These are phyloP conservation scores for Neopestalotiopsis sp. DNA, from an alignment of 2,329 filamentous ascomycete genomes.

Conservation along the genomic window DNA sequence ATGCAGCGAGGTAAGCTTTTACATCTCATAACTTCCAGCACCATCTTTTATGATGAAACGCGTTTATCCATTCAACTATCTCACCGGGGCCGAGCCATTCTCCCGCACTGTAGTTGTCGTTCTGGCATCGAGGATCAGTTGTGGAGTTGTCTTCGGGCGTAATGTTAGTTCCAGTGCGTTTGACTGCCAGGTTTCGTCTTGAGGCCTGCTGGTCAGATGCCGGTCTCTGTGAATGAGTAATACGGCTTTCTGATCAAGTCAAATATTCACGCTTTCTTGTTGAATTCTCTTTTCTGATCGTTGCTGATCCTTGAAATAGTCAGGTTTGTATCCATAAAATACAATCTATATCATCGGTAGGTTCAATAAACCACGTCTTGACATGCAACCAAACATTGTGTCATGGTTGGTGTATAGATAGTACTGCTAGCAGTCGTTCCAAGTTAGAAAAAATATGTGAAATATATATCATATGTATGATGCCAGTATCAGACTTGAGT, in stretches of 20 bases:
- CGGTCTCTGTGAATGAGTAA: conserved; percentile 72
- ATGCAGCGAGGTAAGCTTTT: not conserved
- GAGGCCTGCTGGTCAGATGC: conserved; percentile 53
- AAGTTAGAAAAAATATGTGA: no score
- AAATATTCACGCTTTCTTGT: conserved; percentile 5
- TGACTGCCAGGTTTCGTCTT: conserved; percentile 62
- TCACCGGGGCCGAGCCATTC: conserved; percentile 71
- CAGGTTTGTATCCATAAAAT: not conserved
- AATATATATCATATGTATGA: no score
- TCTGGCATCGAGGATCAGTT: conserved; percentile 68
- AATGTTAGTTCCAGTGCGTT: conserved; percentile 66
- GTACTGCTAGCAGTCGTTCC: no score
- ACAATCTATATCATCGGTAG: not conserved
- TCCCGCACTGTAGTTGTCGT: conserved; percentile 70
- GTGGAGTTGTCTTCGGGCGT: conserved; percentile 70
- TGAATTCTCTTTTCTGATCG: conserved; percentile 4
- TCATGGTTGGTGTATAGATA: no score
- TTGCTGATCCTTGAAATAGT: conserved; percentile 24
- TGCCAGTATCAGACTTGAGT: no score
- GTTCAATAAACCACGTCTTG: not conserved
- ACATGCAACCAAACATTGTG: no score
- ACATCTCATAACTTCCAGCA: not conserved
- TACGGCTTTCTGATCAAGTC: conserved; percentile 66
- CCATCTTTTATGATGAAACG: conserved; percentile 58
- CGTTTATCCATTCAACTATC: conserved; percentile 82